Evolutionary conservation across 2,329 filamentous ascomycete species (phyloP).

Genomic region (Zymoseptoria passerinii): DNA sequence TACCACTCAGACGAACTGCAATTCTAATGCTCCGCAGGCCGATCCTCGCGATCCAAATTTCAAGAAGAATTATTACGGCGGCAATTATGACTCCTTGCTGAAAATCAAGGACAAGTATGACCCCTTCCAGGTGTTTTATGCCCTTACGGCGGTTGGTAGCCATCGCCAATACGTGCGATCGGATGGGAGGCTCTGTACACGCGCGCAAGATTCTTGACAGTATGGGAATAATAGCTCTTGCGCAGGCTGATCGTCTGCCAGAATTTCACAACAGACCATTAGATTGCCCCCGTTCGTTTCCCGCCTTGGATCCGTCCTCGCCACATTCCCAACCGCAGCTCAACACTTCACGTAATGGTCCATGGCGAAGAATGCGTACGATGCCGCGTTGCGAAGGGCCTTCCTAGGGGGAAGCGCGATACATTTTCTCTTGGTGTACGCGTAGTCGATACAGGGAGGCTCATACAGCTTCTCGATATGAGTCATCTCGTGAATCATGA

Average conservation of each 20-base stretch:
- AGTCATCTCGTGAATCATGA: too few species aligned
- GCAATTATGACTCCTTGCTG: slow-evolving; percentile 32
- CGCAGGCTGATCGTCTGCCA: neutral
- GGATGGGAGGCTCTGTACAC: slow-evolving; percentile 17
- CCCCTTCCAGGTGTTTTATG: slow-evolving; percentile 35
- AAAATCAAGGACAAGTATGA: slow-evolving; percentile 37
- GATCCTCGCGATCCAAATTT: slow-evolving; percentile 36
- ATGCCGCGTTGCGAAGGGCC: too few species aligned
- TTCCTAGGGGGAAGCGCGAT: too few species aligned
- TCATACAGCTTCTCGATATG: too few species aligned
- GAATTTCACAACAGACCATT: too few species aligned
- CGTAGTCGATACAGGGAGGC: too few species aligned
- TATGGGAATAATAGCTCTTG: neutral
- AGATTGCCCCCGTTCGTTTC: too few species aligned
- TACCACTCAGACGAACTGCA: slow-evolving; percentile 2
- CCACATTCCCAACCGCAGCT: too few species aligned
- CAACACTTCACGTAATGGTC: too few species aligned
- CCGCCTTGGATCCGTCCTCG: too few species aligned
- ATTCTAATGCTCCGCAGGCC: slow-evolving; percentile 14
- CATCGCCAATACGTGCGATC: slow-evolving; percentile 27
- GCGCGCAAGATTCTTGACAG: neutral
- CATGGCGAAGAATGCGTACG: too few species aligned
- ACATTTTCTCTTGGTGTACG: too few species aligned
- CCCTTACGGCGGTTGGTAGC: slow-evolving; percentile 32
- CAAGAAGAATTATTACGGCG: slow-evolving; percentile 36